These are phyloP conservation scores for Apiospora sp. DNA, from an alignment of 2,329 filamentous ascomycete species.

Conservation along the genomic window DNA sequence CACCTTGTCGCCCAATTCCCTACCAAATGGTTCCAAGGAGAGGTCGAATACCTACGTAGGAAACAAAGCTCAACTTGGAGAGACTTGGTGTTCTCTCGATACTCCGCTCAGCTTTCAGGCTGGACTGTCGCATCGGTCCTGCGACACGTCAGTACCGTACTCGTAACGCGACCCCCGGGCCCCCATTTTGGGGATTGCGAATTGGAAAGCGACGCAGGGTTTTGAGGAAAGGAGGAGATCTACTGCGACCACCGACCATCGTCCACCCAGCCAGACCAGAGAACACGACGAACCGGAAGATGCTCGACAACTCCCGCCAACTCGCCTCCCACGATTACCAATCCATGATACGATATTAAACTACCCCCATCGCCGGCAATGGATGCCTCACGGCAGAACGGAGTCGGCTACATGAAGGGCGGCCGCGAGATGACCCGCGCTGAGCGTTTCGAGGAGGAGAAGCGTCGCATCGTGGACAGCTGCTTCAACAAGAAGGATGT, in stretches of 20 bases:
- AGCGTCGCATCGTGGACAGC: constrained; percentile 90
- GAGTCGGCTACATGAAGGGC: constrained; percentile 24
- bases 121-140: constrained; percentile 1
- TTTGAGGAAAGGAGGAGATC: neutral
- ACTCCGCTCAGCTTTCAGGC: constrained; percentile 2
- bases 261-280: neutral
- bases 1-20: neutral
- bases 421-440: constrained; percentile 60
- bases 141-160: constrained; percentile 16
- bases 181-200: constrained; percentile 18
- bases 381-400: constrained; percentile 29
- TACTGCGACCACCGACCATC: neutral
- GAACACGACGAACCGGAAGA: constrained; percentile 7
- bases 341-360: constrained; percentile 24
- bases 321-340: neutral
- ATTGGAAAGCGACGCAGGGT: constrained; percentile 1
- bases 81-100: neutral
- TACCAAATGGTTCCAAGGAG: neutral
- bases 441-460: constrained; percentile 96
- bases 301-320: constrained; percentile 13
- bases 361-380: constrained; percentile 23
- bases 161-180: neutral
- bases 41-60: neutral
- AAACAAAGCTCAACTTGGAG: neutral
- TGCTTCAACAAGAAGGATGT: constrained; percentile 91